Evolutionary conservation across 2,329 filamentous ascomycete species (phyloP).

Genomic region (Macrophomina pseudophaseolina): DNA sequence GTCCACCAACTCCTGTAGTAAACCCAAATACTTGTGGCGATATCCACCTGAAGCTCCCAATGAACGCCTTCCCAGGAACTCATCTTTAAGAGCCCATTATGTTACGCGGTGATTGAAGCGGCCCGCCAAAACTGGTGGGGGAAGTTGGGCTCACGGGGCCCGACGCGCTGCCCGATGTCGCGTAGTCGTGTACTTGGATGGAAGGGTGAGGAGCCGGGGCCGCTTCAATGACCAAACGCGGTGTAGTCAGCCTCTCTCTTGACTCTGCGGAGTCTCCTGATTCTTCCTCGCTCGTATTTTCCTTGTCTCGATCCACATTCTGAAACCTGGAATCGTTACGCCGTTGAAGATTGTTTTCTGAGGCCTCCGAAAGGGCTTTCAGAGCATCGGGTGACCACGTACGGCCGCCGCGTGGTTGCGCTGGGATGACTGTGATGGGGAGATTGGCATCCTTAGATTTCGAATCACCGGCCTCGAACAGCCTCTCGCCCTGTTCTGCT

Average conservation of each 20-base stretch:
- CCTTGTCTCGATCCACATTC: background rate
- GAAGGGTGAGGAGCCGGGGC: background rate
- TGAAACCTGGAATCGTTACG: background rate
- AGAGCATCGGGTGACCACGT: constrained; percentile 58
- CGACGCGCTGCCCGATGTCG: constrained; percentile 2
- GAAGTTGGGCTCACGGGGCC: constrained; percentile 3
- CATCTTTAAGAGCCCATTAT: background rate
- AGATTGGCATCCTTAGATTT: constrained; percentile 48
- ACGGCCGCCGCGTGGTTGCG: constrained; percentile 58
- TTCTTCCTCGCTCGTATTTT: background rate
- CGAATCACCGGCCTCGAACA: constrained; percentile 44
- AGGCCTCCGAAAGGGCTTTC: constrained; percentile 8
- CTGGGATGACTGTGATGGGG: constrained; percentile 66
- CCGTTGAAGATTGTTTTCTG: background rate
- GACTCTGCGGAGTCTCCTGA: background rate
- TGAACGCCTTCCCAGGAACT: background rate
- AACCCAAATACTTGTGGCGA: background rate
- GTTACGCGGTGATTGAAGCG: background rate
- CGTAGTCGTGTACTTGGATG: constrained; percentile 15
- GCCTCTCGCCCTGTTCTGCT: constrained; percentile 53
- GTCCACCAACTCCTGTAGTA: constrained; percentile 17
- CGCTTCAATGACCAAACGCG: background rate
- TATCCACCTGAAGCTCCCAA: too few relatives aligned
- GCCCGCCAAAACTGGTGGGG: constrained; percentile 2
- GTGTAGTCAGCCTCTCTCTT: background rate